A percentile compares a stretch with the other conserved stretches of the same genome.
Evolutionary conservation across 2,329 filamentous ascomycete genomes (phyloP).

Genomic region (Botrytis elliptica): DNA sequence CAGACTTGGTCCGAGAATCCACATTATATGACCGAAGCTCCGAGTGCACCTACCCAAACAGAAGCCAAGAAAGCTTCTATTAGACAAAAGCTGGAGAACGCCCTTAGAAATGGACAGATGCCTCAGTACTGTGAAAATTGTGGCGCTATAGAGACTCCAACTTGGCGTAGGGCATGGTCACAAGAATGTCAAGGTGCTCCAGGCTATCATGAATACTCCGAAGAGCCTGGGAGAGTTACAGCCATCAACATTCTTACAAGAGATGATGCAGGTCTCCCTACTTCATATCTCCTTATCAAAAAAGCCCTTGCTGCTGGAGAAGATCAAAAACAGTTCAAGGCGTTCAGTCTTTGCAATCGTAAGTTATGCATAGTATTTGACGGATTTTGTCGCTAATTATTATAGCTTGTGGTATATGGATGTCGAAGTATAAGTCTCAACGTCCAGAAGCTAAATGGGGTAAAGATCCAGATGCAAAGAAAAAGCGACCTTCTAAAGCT

Average conservation of each 20-base stretch:
- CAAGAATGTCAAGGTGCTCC: slow-evolving; percentile 71
- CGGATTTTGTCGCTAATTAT: slow-evolving; percentile 32
- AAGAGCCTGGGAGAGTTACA: slow-evolving; percentile 70
- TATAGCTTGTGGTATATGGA: slow-evolving; percentile 85
- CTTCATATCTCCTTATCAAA: slow-evolving; percentile 72
- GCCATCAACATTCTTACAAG: slow-evolving; percentile 68
- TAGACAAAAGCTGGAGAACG: slow-evolving; percentile 57
- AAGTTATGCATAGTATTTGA: slow-evolving; percentile 43
- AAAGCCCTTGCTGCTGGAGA: slow-evolving; percentile 64
- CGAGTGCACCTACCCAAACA: slow-evolving; percentile 17
- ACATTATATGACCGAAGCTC: slow-evolving; percentile 42
- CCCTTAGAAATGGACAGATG: slow-evolving; percentile 76
- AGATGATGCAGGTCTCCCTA: slow-evolving; percentile 61
- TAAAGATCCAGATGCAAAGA: slow-evolving; percentile 49
- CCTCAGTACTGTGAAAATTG: slow-evolving; percentile 91
- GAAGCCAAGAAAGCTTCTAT: slow-evolving; percentile 37
- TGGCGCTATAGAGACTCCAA: slow-evolving; percentile 91
- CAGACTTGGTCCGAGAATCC: slow-evolving; percentile 49
- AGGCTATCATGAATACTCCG: slow-evolving; percentile 66
- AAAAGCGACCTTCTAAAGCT: slow-evolving; percentile 40
- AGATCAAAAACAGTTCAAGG: slow-evolving; percentile 66
- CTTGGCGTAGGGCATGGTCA: slow-evolving; percentile 92
- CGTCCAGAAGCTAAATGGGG: slow-evolving; percentile 83
- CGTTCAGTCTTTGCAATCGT: slow-evolving; percentile 85
- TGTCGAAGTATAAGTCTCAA: slow-evolving; percentile 82